These are phyloP conservation scores for Dipteronia dyeriana DNA, from an alignment of 345 rosid genomes.

Conservation along the genomic window DNA sequence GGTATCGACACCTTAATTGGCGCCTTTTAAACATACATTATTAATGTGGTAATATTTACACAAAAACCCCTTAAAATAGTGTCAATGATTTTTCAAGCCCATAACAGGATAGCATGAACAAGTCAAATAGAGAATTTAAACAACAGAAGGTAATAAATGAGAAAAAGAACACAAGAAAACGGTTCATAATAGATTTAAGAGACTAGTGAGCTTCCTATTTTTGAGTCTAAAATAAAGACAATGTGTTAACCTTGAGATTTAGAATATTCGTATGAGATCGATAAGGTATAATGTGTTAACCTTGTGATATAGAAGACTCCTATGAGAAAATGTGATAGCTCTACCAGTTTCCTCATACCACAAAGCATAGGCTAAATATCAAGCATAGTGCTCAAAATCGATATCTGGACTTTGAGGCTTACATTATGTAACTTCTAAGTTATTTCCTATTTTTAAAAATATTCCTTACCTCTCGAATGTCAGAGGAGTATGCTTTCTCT, in stretches of 20 bases:
- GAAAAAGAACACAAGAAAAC: not conserved
- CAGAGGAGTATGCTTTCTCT: constrained; percentile 67
- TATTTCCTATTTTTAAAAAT: not conserved
- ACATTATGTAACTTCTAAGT: not conserved
- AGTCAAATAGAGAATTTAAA: too few relatives aligned
- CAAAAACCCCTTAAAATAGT: too few relatives aligned
- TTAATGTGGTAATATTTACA: too few relatives aligned
- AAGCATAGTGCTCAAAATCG: constrained; percentile 23
- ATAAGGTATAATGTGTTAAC: not conserved
- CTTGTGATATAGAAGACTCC: not conserved
- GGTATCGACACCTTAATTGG: too few relatives aligned
- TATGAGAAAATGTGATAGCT: too few relatives aligned
- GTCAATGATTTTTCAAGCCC: too few relatives aligned
- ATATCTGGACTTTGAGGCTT: constrained; percentile 19
- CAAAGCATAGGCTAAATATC: constrained; percentile 1
- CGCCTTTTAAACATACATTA: too few relatives aligned
- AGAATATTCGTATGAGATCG: too few relatives aligned
- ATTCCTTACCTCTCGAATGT: constrained; percentile 55
- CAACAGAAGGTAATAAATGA: too few relatives aligned
- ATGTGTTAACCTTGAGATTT: not conserved
- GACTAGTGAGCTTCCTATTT: not conserved
- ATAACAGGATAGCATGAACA: too few relatives aligned
- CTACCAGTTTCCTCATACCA: not conserved
- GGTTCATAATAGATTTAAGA: not conserved
- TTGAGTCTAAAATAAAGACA: not conserved